Evolutionary conservation across 1,139 yeast genomes (phyloP), one percentile per base, ranked within the genome.

Genomic region (Hyphopichia wangnamkhiaoensis): DNA sequence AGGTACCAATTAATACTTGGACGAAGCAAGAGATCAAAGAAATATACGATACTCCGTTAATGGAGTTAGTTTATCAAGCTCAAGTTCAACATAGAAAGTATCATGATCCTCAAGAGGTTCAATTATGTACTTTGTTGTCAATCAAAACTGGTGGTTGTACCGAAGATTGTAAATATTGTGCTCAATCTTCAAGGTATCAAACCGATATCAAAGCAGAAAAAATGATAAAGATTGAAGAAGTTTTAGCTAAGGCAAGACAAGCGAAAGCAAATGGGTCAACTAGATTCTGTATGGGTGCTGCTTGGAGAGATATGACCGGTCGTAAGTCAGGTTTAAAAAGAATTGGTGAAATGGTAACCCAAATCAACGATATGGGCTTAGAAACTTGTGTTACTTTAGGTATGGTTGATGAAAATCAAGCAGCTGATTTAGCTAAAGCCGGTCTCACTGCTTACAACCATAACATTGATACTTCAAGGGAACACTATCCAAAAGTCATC

Each of bases 231-330:
- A 57, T 84, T 12, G 90, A 83, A 2, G 71, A 72, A 20, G 93
- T 86, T 1, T 63, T 82, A 54, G 71, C 65, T 37, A 83, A 80
- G 33, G 94, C 94, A 0, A 63, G 62, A 35, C 73, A 72, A 38
- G 93, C 94, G 5, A 82, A 83, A 51, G 65, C 54, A 5, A 84
- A 84, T 47, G 93, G 93, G 0, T 77, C 85, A 0, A 85, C 94
- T 0, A 68, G 95, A 44, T 85, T 85, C 54, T 85, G 95, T 56
- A 80, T 85, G 83, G 95, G 94, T 33, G 89, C 93, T 10, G 95
- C 94, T 1, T 86, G 93, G 93, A 73, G 95, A 56, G 93, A 84
- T 46, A 85, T 86, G 94, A 68, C 71, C 34, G 94, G 94, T 8
- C 68, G 94, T 37, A 85, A 84, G 56, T 75, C 81, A 18, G 89